These are phyloP conservation scores for Botryotinia convoluta DNA, from an alignment of 2,329 filamentous ascomycete genomes.

Conservation along the genomic window DNA sequence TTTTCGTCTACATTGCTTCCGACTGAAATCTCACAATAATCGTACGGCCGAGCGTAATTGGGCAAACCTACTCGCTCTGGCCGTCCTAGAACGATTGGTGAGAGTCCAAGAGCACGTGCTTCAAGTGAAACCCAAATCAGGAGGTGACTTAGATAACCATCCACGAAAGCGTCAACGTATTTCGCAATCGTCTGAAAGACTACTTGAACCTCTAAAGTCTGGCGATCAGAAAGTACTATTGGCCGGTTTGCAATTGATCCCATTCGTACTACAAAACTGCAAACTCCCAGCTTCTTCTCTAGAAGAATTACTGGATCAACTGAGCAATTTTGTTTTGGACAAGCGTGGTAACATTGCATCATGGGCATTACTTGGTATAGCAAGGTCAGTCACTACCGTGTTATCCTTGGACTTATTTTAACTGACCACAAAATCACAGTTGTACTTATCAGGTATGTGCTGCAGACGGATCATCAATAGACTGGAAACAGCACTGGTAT, in stretches of 20 bases:
- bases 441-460: conserved; percentile 47
- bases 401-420: not conserved
- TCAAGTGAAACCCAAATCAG: conserved; percentile 11
- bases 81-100: conserved; percentile 50
- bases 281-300: conserved; percentile 52
- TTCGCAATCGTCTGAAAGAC: conserved; percentile 27
- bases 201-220: conserved; percentile 33
- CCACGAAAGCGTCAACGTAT: conserved; percentile 38
- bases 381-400: conserved; percentile 59
- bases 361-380: conserved; percentile 82
- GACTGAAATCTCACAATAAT: conserved; percentile 51
- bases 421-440: conserved; percentile 38
- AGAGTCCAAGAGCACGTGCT: conserved; percentile 26
- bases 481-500: conserved; percentile 76
- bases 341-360: conserved; percentile 65
- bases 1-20: conserved; percentile 51
- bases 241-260: conserved; percentile 50
- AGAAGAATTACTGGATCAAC: conserved; percentile 53
- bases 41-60: conserved; percentile 56
- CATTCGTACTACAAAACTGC: conserved; percentile 48
- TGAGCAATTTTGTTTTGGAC: conserved; percentile 61
- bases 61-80: conserved; percentile 58
- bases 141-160: conserved; percentile 25
- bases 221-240: conserved; percentile 29
- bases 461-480: conserved; percentile 40